Conservation (phyloP, 1,139 yeast species). For the Saccharomycopsis crataegensis region DNA sequence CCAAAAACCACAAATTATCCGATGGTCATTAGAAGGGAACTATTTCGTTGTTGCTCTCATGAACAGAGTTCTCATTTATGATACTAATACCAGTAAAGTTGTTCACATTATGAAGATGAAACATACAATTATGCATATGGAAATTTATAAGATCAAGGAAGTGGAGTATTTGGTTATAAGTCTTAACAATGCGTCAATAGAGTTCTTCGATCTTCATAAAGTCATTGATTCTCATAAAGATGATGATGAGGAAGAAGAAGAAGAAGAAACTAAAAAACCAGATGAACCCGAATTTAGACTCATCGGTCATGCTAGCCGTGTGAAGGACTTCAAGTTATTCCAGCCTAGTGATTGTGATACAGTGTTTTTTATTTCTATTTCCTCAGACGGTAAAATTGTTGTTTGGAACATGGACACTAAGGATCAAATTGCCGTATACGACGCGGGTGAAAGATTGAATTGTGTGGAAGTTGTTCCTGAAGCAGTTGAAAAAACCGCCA, state of each 20-base stretch:
- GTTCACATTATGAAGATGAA: conserved; percentile 38
- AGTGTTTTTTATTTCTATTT: conserved; percentile 64
- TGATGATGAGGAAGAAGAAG: conserved; percentile 25
- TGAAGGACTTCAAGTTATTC: conserved; percentile 64
- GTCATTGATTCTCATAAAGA: conserved; percentile 25
- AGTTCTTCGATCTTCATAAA: conserved; percentile 40
- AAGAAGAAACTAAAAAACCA: conserved; percentile 26
- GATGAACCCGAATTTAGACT: conserved; percentile 47
- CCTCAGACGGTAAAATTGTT: conserved; percentile 89
- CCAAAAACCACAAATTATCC: conserved; percentile 58
- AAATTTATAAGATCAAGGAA: conserved; percentile 37
- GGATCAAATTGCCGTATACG: conserved; percentile 86
- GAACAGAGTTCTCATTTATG: conserved; percentile 57
- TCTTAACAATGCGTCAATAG: conserved; percentile 64
- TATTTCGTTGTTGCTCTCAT: conserved; percentile 70
- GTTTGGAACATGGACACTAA: conserved; percentile 69
- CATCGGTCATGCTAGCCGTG: conserved; percentile 77
- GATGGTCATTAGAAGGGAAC: conserved; percentile 58
- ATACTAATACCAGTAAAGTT: conserved; percentile 56
- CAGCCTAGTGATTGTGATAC: conserved; percentile 24
- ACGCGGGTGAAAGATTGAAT: conserved; percentile 87
- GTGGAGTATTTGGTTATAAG: conserved; percentile 60
- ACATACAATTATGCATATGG: conserved; percentile 64
- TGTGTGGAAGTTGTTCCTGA: conserved; percentile 80
- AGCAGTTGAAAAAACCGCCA: conserved; percentile 59